These are phyloP conservation scores for Erythrobasidium hasegawianum DNA, from an alignment of 1,284 basidiomycete genomes.

Conservation along the genomic window DNA sequence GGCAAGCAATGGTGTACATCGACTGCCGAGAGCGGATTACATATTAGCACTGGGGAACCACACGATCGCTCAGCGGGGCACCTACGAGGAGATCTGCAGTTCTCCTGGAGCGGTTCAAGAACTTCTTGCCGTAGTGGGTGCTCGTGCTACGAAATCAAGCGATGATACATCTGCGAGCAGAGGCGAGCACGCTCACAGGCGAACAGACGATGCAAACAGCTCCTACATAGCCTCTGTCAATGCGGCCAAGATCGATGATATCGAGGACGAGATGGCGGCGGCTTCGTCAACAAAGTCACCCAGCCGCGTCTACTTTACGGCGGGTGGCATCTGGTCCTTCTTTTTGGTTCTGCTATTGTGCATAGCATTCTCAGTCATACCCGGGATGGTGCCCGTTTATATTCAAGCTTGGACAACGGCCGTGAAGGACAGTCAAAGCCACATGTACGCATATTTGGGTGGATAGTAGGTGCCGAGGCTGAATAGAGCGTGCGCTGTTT, in stretches of 20 bases:
- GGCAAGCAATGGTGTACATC: slow-evolving; percentile 37
- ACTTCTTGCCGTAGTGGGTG: not conserved
- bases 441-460: slow-evolving; percentile 18
- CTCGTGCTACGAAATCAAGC: not conserved
- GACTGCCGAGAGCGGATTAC: slow-evolving; percentile 22
- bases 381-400: slow-evolving; percentile 15
- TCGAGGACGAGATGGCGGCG: slow-evolving; percentile 27
- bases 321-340: slow-evolving; percentile 2
- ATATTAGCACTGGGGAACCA: slow-evolving; percentile 13
- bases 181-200: not conserved
- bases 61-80: slow-evolving; percentile 22
- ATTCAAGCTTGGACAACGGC: slow-evolving; percentile 25
- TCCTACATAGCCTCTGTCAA: slow-evolving; percentile 11
- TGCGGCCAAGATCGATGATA: slow-evolving; percentile 4
- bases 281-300: not conserved
- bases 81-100: slow-evolving; percentile 1
- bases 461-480: slow-evolving; percentile 11
- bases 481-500: not conserved
- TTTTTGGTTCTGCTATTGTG: not conserved
- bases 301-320: slow-evolving; percentile 2
- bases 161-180: not conserved
- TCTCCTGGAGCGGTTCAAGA: slow-evolving; percentile 7
- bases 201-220: slow-evolving; percentile 4
- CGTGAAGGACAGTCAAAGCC: not conserved
- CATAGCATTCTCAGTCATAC: not conserved